These are phyloP conservation scores for Serendipita sp. DNA, from an alignment of 768 basidiomycete genomes.

Conservation along the genomic window DNA sequence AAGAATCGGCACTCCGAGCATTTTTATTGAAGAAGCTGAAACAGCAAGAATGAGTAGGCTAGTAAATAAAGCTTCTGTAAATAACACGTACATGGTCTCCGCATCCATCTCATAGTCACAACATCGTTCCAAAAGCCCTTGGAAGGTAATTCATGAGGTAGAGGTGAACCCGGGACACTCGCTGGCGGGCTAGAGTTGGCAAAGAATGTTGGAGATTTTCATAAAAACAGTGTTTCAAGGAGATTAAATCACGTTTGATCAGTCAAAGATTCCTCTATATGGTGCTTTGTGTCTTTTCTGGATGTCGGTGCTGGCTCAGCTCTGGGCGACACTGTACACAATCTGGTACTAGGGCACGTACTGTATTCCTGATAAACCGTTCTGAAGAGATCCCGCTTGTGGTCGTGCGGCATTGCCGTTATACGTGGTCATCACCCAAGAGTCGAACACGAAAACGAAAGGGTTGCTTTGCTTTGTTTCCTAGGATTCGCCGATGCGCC, in stretches of 20 bases:
- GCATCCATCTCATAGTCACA: slow-evolving; percentile 46
- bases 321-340: not conserved
- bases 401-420: not conserved
- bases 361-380: slow-evolving; percentile 1
- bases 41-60: not conserved
- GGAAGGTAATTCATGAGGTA: slow-evolving; percentile 6
- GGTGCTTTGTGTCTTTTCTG: not conserved
- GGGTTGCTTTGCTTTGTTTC: too few relatives aligned
- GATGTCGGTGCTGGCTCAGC: not conserved
- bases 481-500: too few relatives aligned
- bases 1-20: slow-evolving; percentile 44
- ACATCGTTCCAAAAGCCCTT: slow-evolving; percentile 36
- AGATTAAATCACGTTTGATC: not conserved
- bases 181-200: not conserved
- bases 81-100: slow-evolving; percentile 43
- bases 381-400: slow-evolving; percentile 1
- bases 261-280: not conserved
- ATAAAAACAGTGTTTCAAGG: not conserved
- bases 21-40: slow-evolving; percentile 46
- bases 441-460: not conserved
- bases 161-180: not conserved
- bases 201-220: not conserved
- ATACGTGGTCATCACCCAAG: not conserved
- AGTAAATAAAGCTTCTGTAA: not conserved
- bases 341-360: not conserved